Evolutionary conservation across 345 rosid species (phyloP), one percentile per base, ranked within the genome.

Genomic region (Bruguiera sexangula): DNA sequence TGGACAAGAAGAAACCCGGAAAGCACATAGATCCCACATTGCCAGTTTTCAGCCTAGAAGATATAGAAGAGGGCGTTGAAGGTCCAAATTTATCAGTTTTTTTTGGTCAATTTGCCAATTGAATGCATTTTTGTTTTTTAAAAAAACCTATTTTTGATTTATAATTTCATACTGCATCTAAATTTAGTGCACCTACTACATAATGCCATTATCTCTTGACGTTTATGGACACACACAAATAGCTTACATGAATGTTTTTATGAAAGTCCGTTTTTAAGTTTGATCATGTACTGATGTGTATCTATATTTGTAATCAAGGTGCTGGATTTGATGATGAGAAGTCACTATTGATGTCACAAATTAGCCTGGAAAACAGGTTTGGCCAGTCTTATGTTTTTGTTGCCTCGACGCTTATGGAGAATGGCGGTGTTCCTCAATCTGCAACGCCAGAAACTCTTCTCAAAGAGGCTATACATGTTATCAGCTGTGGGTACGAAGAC

Each of bases 301-400:
- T 13, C 1, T 71, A 31, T 63, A 62, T 73, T 54, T 69, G 54
- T 48, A 26, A 70, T 69, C 58, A 69, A 93, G 98, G 98, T 82
- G 88, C 91, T 75, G 98, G 97, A 59, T 91, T 93, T 83, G 98
- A 91, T 80, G 98, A 91, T 79, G 98, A 93, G 76, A 93, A 93
- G 82, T 83, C 98, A 20, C 80, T 91, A 22, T 78, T 91, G 52
- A 91, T 93, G 98, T 91, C 98, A 0, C 97, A 93, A 85, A 89
- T 83, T 97, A 89, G 89, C 81, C 83, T 93, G 74, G 98, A 91
- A 82, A 85, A 91, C 73, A 88, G 97, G 43, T 93, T 93, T 73
- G 96, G 97, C 55, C 97, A 89, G 61, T 93, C 98, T 73, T 85
- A 91, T 65, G 97, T 89, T 73, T 91, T 93, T 76, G 94, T 93